Percentiles rank a stretch among this genome's conserved stretches.
phyloP scores from a whole-genome alignment of 441 rosid species.

The Pelargonium cotyledonis region DNA sequence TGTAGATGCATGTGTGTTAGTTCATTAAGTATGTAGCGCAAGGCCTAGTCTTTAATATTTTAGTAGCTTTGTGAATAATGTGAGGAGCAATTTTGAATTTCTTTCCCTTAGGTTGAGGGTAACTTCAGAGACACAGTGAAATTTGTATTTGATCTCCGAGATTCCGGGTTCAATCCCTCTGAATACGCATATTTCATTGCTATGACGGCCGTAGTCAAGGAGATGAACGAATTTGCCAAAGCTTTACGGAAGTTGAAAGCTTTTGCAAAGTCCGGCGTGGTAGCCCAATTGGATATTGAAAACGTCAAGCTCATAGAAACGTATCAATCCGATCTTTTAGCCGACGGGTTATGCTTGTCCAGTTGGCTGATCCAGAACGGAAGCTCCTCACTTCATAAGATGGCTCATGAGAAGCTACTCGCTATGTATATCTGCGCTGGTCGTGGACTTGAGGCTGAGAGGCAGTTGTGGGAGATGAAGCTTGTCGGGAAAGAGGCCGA shows the following conservation, averaged over 20 bases:
- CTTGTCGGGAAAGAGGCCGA: slow-evolving; percentile 78
- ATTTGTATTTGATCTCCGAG: slow-evolving; percentile 53
- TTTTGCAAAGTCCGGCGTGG: slow-evolving; percentile 46
- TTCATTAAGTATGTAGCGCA: not conserved
- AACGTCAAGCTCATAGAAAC: slow-evolving; percentile 46
- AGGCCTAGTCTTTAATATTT: not conserved
- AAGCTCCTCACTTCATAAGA: slow-evolving; percentile 43
- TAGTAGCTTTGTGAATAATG: not conserved
- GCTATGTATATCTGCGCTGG: slow-evolving; percentile 86
- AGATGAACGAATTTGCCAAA: slow-evolving; percentile 69
- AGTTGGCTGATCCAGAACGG: slow-evolving; percentile 67
- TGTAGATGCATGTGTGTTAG: not conserved
- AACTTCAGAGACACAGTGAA: slow-evolving; percentile 60
- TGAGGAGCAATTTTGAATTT: slow-evolving; percentile 15
- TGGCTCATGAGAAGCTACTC: slow-evolving; percentile 75
- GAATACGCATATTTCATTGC: slow-evolving; percentile 76
- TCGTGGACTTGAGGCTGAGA: slow-evolving; percentile 72
- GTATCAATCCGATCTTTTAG: slow-evolving; percentile 60
- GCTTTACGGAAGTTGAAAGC: slow-evolving; percentile 62
- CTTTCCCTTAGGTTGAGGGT: slow-evolving; percentile 59
- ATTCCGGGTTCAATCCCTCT: slow-evolving; percentile 75
- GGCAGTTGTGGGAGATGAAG: slow-evolving; percentile 86
- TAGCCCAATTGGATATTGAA: slow-evolving; percentile 50
- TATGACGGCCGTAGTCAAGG: slow-evolving; percentile 90
- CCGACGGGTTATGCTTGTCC: slow-evolving; percentile 50